Conservation (phyloP, 1,284 basidiomycete species). For the Ustilago esculenta region DNA sequence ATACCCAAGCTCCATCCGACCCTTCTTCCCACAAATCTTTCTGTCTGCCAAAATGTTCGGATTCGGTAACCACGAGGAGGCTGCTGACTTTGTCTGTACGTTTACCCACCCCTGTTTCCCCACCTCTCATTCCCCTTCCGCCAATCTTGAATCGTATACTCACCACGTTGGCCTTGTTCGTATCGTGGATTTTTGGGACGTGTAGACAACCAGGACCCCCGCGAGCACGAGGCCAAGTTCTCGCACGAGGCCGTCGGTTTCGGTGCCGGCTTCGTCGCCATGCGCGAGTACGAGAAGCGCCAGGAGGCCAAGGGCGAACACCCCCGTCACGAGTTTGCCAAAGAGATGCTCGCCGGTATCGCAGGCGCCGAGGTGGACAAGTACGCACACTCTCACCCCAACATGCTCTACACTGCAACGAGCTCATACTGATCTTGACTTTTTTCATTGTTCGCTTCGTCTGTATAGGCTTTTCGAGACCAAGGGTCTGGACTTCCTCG, state of each 20-base stretch:
- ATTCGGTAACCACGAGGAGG: conserved; percentile 50
- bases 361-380: conserved; percentile 60
- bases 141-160: not conserved
- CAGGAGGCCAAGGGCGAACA: conserved; percentile 70
- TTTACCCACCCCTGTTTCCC: not conserved
- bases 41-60: conserved; percentile 44
- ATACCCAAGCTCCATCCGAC: not conserved
- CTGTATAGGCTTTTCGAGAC: conserved; percentile 61
- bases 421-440: too few species aligned
- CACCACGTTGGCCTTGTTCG: not conserved
- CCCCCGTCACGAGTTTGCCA: conserved; percentile 67
- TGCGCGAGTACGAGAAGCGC: conserved; percentile 73
- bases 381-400: too few species aligned
- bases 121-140: not conserved
- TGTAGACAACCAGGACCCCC: conserved; percentile 48
- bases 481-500: conserved; percentile 58
- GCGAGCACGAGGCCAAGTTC: conserved; percentile 56
- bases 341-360: conserved; percentile 68
- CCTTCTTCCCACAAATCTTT: not conserved
- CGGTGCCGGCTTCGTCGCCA: conserved; percentile 69
- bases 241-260: conserved; percentile 77
- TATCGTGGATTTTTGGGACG: not conserved
- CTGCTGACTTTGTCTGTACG: conserved; percentile 51
- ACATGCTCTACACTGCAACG: too few species aligned
- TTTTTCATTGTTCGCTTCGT: too few species aligned